These are phyloP conservation scores for Musa balbisiana DNA, from an alignment of 202 grass and related monocot genomes.

Conservation along the genomic window DNA sequence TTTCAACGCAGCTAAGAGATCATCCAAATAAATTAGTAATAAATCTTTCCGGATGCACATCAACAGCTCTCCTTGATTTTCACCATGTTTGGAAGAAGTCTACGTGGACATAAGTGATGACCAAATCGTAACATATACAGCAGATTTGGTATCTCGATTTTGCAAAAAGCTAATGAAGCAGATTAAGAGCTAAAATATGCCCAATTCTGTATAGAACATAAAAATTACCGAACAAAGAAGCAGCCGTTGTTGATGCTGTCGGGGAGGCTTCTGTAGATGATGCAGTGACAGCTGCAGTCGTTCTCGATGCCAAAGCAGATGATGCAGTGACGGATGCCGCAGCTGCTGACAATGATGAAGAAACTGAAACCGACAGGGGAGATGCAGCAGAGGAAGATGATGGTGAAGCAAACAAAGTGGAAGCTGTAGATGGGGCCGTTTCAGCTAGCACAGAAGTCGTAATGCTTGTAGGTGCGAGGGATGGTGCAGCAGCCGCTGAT, in stretches of 20 bases:
- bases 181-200: not conserved
- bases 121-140: too few species aligned
- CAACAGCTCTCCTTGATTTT: too few species aligned
- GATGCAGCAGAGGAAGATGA: slow-evolving; percentile 3
- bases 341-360: slow-evolving; percentile 18
- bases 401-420: slow-evolving; percentile 36
- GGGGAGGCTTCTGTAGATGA: slow-evolving; percentile 37
- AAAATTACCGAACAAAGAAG: slow-evolving; percentile 30
- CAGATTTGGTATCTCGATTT: not conserved
- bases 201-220: not conserved
- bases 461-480: slow-evolving; percentile 32
- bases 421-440: slow-evolving; percentile 33
- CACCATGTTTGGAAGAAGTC: not conserved
- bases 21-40: too few species aligned
- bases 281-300: slow-evolving; percentile 31
- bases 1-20: too few species aligned
- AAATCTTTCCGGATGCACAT: too few species aligned
- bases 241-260: slow-evolving; percentile 35
- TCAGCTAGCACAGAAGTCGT: slow-evolving; percentile 27
- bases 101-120: not conserved
- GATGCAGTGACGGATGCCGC: slow-evolving; percentile 6
- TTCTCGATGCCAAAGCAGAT: not conserved
- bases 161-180: slow-evolving; percentile 31
- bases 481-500: slow-evolving; percentile 22
- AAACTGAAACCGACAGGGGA: slow-evolving; percentile 31